Base-by-base conservation (phyloP, 768 basidiomycete genomes). In the Boletus reticuloceps region DNA sequence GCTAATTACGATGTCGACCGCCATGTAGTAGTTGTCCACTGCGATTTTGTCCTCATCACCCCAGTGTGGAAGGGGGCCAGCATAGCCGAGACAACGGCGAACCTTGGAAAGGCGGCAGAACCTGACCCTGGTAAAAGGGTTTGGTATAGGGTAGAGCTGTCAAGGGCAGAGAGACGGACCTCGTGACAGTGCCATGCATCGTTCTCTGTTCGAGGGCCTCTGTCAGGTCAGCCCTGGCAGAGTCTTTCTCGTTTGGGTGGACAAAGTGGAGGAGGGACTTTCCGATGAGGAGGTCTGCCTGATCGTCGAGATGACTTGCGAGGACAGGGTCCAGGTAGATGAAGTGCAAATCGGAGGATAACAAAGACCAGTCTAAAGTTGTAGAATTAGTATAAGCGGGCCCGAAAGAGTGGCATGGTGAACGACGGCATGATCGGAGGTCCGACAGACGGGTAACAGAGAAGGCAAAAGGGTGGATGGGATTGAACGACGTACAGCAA, bases 1-100 rank as follows among this genome's bases (percentile, higher is more conserved):
- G 71, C 92, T 94, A 67, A 92, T 88, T 64, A 93, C 91, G 64
- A 94, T 84, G 72, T 94, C 91, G 56, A 90, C 87, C 6, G 86
- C 85, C 83, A 93, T 86, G 70, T 92, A 94, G 66, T 91, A 75
- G 29, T 75, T 72, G 75, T 94, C 89, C 17, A 84, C 64, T 12
- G 82, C 77, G 59, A 87, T 78, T 72, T 86, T 88, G 61, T 89
- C 84, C 8, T 79, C 84, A 56, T 87, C 85, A 34, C 72, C 67
- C 82, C 86, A 91, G 8, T 76, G 68, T 20, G 76, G 70, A 39
- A 68, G 66, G 13, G 82, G 79, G 0, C 83, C 87, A 19, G 77
- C 70, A 70, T 85, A 80, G 41, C 90, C 91, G n/a, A 94, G 79
- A 51, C 80, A 67, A 56, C 84, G 82, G 55, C 89, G 87, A 55